These are phyloP conservation scores for Linaria vulgaris DNA, from an alignment of 257 asterid genomes.

Conservation along the genomic window DNA sequence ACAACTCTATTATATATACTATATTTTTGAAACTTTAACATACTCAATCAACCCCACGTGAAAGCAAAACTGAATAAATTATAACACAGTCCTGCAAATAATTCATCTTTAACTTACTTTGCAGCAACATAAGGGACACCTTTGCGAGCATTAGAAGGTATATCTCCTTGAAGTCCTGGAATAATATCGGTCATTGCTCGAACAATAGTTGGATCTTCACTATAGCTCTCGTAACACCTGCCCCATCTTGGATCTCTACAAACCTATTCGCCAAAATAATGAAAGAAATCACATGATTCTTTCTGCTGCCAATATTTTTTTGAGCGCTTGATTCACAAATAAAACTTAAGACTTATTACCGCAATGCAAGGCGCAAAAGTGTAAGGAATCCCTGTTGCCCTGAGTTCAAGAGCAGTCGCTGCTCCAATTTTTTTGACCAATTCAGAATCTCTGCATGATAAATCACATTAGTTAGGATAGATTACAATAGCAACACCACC, in stretches of 20 bases:
- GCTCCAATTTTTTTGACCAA: constrained; percentile 49
- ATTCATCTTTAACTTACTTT: constrained; percentile 31
- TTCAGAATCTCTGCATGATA: constrained; percentile 39
- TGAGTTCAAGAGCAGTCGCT: constrained; percentile 58
- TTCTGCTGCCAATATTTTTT: background rate
- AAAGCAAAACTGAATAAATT: too few species aligned
- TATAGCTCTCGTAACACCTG: constrained; percentile 49
- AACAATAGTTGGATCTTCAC: constrained; percentile 46
- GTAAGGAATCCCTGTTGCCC: constrained; percentile 57
- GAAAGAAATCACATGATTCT: background rate
- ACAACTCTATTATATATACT: background rate
- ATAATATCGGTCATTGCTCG: constrained; percentile 49
- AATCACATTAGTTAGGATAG: too few species aligned
- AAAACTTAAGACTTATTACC: constrained; percentile 24
- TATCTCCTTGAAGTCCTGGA: constrained; percentile 56
- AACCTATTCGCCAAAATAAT: constrained; percentile 24
- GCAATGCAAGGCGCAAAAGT: constrained; percentile 61
- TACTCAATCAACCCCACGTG: too few species aligned
- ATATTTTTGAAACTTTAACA: too few species aligned
- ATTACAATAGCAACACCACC: too few species aligned
- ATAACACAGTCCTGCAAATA: too few species aligned
- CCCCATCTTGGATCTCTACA: constrained; percentile 67
- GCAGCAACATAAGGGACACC: constrained; percentile 50
- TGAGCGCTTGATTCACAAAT: background rate
- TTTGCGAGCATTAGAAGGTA: constrained; percentile 37